Base-by-base conservation (phyloP, 805 yeast genomes). In the Danielia reshetovae region DNA sequence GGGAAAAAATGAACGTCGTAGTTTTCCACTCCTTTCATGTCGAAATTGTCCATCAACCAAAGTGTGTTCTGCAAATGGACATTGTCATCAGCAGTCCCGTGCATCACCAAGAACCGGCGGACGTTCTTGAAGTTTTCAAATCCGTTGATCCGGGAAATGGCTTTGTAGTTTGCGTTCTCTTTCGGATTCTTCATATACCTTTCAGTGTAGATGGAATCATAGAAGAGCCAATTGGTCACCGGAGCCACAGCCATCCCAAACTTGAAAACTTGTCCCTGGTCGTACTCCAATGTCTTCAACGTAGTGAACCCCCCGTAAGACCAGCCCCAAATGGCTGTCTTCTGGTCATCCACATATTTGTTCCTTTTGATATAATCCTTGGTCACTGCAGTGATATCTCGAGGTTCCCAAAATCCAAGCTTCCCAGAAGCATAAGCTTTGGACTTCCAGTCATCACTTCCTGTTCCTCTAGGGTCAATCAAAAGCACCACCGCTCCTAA, bases 1-100 rank as follows among this genome's bases (percentile, higher is more conserved):
- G 98, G 97, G 62, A 81, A 93, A 10, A 88, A 73, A 47, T 81
- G 88, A 64, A 88, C 69, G 51, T 93, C 98, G 52, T 79, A 93
- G 52, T 85, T 85, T 38, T 75, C 79, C n/a, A 83, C 73, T 18
- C 55, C 54, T 6, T 55, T 51, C 30, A 62, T 24, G 49, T 82
- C 75, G 37, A 85, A 68, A 17, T 72, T 57, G 52, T 85, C 89
- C 8, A 84, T 36, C 9, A 84, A 62, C 52, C 73, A 72, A 38
- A 74, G 66, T 2, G 85, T 72, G 53, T 85, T 84, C 50, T 82
- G 87, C 35, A 81, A 62, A 57, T 85, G 94, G 12, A 85, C 94
- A 52, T 85, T 85, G 49, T 85, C 94, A 57, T 85, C 95, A 5
- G 82, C 89, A 3, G 87, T 78, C 2, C 95, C 95, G 52, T 84